Evolutionary conservation across 2,329 filamentous ascomycete genomes (phyloP).

Genomic region (Hypoxylon sp.): DNA sequence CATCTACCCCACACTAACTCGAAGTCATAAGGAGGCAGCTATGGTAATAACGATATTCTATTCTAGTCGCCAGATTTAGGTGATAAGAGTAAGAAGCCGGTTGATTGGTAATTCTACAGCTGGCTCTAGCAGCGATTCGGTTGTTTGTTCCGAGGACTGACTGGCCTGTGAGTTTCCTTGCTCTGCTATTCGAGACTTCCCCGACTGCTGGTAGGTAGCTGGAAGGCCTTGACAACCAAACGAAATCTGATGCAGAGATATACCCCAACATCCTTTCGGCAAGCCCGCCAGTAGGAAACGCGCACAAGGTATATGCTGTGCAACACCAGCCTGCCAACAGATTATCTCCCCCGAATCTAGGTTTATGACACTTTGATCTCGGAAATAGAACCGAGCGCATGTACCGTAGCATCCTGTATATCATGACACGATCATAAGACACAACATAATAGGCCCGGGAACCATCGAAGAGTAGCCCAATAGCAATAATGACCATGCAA

Average conservation of each 20-base stretch:
- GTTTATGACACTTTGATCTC: slow-evolving; percentile 3
- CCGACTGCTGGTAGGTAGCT: neutral
- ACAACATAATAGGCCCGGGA: neutral
- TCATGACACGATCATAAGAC: slow-evolving; percentile 1
- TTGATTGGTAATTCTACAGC: neutral
- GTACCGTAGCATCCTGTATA: slow-evolving; percentile 1
- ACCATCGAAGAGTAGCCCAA: neutral
- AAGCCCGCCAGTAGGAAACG: slow-evolving; percentile 3
- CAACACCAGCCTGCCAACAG: slow-evolving; percentile 13
- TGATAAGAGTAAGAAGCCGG: neutral
- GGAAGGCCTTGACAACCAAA: slow-evolving; percentile 3
- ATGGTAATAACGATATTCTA: neutral
- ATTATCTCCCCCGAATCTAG: slow-evolving; percentile 7
- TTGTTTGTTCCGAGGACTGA: slow-evolving; percentile 1
- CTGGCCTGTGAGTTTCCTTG: neutral
- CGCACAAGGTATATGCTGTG: slow-evolving; percentile 25
- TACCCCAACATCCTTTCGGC: neutral
- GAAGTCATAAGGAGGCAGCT: neutral
- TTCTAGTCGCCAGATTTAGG: no score
- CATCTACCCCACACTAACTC: neutral
- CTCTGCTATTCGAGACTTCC: no score
- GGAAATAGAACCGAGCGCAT: slow-evolving; percentile 11
- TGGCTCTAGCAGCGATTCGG: neutral
- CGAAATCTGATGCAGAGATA: neutral
- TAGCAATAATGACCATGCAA: neutral